Evolutionary conservation across 2,329 filamentous ascomycete genomes (phyloP).

Genomic region (Coniella vitis): DNA sequence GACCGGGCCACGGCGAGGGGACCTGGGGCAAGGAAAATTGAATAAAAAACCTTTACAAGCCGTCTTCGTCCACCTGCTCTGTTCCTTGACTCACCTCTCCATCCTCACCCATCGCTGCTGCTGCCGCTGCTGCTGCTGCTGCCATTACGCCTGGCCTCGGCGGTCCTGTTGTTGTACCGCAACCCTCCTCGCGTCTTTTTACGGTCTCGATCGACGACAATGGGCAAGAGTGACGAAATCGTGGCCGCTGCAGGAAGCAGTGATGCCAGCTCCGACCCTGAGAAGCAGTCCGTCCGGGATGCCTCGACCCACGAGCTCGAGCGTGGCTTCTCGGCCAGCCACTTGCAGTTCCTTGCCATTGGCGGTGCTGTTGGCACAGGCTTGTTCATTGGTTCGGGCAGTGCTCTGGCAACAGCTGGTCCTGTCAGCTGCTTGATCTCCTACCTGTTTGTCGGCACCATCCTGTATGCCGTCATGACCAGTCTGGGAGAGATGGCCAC

Average conservation of each 20-base stretch:
- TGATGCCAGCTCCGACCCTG: constrained; percentile 11
- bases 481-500: constrained; percentile 53
- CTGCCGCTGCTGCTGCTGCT: no score
- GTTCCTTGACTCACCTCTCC: neutral
- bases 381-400: constrained; percentile 56
- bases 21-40: no score
- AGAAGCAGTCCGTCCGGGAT: constrained; percentile 13
- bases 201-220: neutral
- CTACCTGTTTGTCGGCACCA: constrained; percentile 51
- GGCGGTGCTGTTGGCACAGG: constrained; percentile 36
- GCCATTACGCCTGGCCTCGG: neutral
- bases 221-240: constrained; percentile 9
- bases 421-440: constrained; percentile 52
- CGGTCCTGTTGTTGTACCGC: neutral
- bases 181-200: neutral
- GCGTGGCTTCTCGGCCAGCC: constrained; percentile 24
- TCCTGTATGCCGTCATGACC: constrained; percentile 71
- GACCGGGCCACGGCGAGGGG: no score
- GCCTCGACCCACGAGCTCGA: constrained; percentile 14
- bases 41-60: constrained; percentile 7
- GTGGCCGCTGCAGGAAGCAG: constrained; percentile 8
- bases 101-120: neutral
- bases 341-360: constrained; percentile 40
- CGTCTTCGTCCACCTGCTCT: neutral
- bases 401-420: constrained; percentile 51